These are phyloP conservation scores for Hortaea werneckii DNA, from an alignment of 2,329 filamentous ascomycete species.

Conservation along the genomic window DNA sequence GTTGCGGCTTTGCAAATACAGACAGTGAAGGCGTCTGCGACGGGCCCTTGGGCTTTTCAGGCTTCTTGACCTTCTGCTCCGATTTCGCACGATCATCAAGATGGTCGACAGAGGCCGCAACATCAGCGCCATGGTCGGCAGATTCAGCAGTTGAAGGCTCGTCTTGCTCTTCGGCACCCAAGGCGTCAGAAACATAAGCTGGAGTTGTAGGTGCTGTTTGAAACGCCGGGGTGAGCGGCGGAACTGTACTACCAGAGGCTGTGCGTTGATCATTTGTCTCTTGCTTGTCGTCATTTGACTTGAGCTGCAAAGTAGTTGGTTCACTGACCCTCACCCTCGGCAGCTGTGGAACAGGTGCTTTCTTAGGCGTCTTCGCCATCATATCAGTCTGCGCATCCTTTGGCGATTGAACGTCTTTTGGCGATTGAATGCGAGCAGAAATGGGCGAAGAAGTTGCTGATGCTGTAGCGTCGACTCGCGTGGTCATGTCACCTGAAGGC, in stretches of 20 bases:
- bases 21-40: slow-evolving; percentile 27
- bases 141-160: neutral
- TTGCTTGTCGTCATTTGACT: neutral
- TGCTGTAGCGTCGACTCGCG: neutral
- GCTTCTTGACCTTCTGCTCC: slow-evolving; percentile 5
- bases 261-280: slow-evolving; percentile 4
- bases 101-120: too few relatives aligned
- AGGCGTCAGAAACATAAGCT: slow-evolving; percentile 3
- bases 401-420: neutral
- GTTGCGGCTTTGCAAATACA: slow-evolving; percentile 14
- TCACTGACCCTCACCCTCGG: slow-evolving; percentile 6
- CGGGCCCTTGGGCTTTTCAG: slow-evolving; percentile 22
- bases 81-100: neutral
- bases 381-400: neutral
- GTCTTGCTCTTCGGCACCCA: neutral
- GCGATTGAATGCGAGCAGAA: neutral
- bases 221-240: slow-evolving; percentile 7
- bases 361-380: slow-evolving; percentile 1
- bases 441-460: too few relatives aligned
- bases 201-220: slow-evolving; percentile 17
- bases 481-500: neutral
- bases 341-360: slow-evolving; percentile 6
- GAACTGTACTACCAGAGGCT: slow-evolving; percentile 9
- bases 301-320: neutral
- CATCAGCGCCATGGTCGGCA: neutral